Conservation (phyloP, 1,284 basidiomycete species). For the Ustilago shanxiensis region DNA sequence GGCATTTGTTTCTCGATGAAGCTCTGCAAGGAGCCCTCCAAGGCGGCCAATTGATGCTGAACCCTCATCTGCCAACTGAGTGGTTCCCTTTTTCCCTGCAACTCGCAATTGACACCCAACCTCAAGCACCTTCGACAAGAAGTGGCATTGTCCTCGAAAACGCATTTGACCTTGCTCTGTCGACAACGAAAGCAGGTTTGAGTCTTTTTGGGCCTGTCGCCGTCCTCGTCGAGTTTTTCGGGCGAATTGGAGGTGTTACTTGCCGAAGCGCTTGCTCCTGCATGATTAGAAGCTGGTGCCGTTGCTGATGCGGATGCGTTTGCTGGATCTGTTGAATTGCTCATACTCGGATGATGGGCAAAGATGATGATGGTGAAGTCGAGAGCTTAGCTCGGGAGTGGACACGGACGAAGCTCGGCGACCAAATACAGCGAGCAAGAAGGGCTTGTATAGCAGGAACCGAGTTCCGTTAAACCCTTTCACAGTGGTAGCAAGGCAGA, state of each 20-base stretch:
- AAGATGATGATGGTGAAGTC: neutral
- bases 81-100: conserved; percentile 40
- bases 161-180: conserved; percentile 44
- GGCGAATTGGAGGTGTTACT: conserved; percentile 20
- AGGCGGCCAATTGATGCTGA: conserved; percentile 34
- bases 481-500: neutral
- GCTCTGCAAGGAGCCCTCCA: conserved; percentile 34
- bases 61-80: conserved; percentile 48
- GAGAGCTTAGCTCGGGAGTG: neutral
- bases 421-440: conserved; percentile 10
- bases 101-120: conserved; percentile 33
- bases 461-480: too few species aligned
- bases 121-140: conserved; percentile 31
- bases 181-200: conserved; percentile 45
- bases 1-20: conserved; percentile 34
- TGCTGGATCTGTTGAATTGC: neutral
- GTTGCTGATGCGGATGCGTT: conserved; percentile 7
- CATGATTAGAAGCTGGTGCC: neutral
- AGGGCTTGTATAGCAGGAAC: neutral
- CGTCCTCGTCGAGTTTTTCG: conserved; percentile 28
- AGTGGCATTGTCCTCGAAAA: conserved; percentile 28
- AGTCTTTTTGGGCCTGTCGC: conserved; percentile 30
- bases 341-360: too few species aligned
- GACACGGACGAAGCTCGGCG: conserved; percentile 14
- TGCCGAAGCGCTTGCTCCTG: neutral